A percentile compares a stretch with the other conserved stretches of the same genome.
Conservation (phyloP, 164 flowering plant species). For the Umbellularia californica region DNA sequence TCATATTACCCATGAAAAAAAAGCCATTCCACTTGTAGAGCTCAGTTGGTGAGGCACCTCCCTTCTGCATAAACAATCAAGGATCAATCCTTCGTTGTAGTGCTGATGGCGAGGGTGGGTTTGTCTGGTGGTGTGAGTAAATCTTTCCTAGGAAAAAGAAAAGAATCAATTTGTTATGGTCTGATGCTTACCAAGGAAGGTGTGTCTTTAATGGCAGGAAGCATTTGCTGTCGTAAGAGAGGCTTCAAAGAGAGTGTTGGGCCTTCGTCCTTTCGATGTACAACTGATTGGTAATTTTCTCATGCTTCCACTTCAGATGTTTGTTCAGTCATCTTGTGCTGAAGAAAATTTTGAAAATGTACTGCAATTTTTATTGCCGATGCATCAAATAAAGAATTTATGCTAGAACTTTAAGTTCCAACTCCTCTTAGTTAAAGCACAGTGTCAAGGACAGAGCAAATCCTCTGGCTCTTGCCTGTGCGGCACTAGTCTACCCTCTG, state of each 20-base stretch:
- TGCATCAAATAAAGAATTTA: not conserved
- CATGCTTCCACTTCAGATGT: not conserved
- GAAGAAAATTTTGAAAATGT: not conserved
- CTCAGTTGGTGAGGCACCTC: too few species aligned
- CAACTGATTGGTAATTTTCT: slow-evolving; percentile 68
- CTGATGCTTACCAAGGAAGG: slow-evolving; percentile 13
- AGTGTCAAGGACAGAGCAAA: too few species aligned
- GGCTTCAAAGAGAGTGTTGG: slow-evolving; percentile 90
- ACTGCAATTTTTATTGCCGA: not conserved
- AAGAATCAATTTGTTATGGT: not conserved
- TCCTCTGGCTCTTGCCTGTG: too few species aligned
- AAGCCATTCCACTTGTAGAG: too few species aligned
- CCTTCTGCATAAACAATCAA: too few species aligned
- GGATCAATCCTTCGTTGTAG: too few species aligned
- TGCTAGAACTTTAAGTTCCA: not conserved
- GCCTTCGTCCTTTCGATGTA: slow-evolving; percentile 98
- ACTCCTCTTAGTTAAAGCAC: too few species aligned
- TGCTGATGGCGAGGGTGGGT: too few species aligned
- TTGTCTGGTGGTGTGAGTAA: too few species aligned
- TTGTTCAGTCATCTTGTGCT: not conserved
- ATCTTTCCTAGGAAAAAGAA: too few species aligned
- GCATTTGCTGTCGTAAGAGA: slow-evolving; percentile 97
- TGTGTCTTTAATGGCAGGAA: slow-evolving; percentile 54
- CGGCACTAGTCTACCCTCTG: too few species aligned
- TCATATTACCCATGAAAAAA: too few species aligned